Evolutionary conservation across 176 grass and related monocot species (phyloP), one percentile per base, ranked within the genome.

Genomic region (Bonia amplexicaulis): DNA sequence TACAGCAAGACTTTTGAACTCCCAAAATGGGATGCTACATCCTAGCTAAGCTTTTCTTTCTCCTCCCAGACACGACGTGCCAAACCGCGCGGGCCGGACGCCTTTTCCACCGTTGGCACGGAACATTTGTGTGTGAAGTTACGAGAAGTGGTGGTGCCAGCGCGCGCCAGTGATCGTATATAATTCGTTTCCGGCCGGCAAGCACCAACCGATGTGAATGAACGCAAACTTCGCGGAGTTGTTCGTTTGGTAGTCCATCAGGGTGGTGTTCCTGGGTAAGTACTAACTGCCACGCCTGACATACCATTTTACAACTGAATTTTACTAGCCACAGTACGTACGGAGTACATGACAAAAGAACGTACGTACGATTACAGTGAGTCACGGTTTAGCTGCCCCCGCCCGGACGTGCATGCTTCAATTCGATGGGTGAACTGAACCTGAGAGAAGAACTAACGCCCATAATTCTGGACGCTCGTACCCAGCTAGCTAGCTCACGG

Each of bases 31-130:
- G 31, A 33, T 33, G 31, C 31, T 33, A 33, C 3, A 33, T 3
- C 31, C 31, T 33, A 33, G 31, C 73, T 69, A 23, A 62, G 12
- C 39, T 42, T 64, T 66, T 66, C 48, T 5, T 66, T 66, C 48
- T 12, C 17, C 48, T 12, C 16, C 40, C 13, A 23, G 47, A 19
- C 82, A 42, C 41, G 27, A 26, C 15, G 49, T 17, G 26, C 84
- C 66, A 39, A 78, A 13, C 29, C 16, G 64, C n/a, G 27, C 70
- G 42, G 8, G 51, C 15, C 31, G 19, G 53, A 54, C 0, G 25
- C 74, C 49, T 29, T 79, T 79, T 71, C 84, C 66, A 85, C 75
- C 41, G 66, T 79, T 79, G 64, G 16, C 79, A 7, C 54, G 33
- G 17, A n/a, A 22, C 52, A 16, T 62, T 33, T 19, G 2, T 0